Base-by-base conservation (phyloP, 2,329 filamentous ascomycete genomes). In the Colletotrichum graminicola region DNA sequence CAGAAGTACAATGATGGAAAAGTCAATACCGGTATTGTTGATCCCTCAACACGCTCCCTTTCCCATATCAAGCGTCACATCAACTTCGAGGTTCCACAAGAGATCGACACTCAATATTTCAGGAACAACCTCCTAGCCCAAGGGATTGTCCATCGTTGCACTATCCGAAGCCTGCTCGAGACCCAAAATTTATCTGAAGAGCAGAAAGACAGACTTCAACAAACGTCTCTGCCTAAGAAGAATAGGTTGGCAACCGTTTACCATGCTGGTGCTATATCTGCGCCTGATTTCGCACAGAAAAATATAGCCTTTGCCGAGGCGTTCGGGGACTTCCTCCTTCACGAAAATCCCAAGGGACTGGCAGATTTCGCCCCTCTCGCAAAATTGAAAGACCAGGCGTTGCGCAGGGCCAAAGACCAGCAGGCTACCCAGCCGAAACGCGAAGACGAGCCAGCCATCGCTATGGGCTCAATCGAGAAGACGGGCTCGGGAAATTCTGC, bases 101-200 rank as follows among this genome's bases (percentile, higher is more conserved):
- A 29, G 21, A 5, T 4, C 41, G 1, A 6, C 3, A 1, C 1
- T 1, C 5, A 5, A 0, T 16, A 39, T 36, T 3, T n/a, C 43
- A 18, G 4, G 3, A 26, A 4, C 1, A 62, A 39, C 5, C 45
- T 62, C 11, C 10, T 62, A 14, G 43, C 26, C n/a, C 32, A 12
- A 23, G 29, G 7, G 5, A 12, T 12, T 0, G 10, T 8, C 43
- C 4, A 49, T 12, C 6, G 23, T 3, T 10, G 7, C 1, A 29
- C 26, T 23, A 10, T n/a, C 3, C 3, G 3, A 8, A 18, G 7
- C 6, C 26, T 52, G 6, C 26, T 18, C 16, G 26, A 16, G 49
- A 29, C 23, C 7, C 23, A 10, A 4, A 29, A 26, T 23, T 5
- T 52, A 32, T 52, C 26, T 4, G 26, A 32, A 3, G 26, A 16